A percentile compares a stretch with the other conserved stretches of the same genome.
Conservation (phyloP, 352 stramenopile species). For the Phytophthora pini region DNA sequence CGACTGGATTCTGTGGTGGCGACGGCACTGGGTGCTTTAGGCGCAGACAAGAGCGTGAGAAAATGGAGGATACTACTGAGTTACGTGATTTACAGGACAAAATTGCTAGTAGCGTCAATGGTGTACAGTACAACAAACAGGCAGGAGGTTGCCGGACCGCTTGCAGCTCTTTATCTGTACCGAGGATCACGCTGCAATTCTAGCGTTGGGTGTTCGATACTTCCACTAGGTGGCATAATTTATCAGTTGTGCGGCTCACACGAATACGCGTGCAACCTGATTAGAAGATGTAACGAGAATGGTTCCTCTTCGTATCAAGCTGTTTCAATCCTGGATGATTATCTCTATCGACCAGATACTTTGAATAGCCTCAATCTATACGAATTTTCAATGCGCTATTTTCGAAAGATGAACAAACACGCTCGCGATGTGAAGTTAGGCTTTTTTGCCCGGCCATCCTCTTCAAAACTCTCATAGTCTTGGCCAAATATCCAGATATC, state of each 20-base stretch:
- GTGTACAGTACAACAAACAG: neutral
- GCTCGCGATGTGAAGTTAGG: neutral
- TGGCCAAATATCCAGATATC: neutral
- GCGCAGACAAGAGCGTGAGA: neutral
- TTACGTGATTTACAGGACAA: too few species aligned
- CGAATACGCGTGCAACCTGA: neutral
- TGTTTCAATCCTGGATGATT: slow-evolving; percentile 6
- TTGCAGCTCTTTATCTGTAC: slow-evolving; percentile 2
- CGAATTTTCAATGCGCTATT: neutral
- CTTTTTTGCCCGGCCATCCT: neutral
- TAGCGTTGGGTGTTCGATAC: neutral
- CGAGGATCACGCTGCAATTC: neutral
- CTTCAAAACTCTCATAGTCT: neutral
- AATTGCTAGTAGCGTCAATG: neutral
- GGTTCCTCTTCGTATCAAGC: neutral
- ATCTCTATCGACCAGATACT: neutral
- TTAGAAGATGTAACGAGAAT: neutral
- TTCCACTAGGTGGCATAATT: neutral
- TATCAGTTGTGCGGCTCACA: neutral
- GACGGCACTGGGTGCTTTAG: neutral
- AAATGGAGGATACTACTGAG: neutral
- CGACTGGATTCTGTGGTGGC: neutral
- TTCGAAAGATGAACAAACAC: neutral
- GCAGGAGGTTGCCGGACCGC: neutral
- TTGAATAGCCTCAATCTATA: neutral